phyloP scores from a whole-genome alignment of 2,329 filamentous ascomycete species.

The Talaromyces sp. region DNA sequence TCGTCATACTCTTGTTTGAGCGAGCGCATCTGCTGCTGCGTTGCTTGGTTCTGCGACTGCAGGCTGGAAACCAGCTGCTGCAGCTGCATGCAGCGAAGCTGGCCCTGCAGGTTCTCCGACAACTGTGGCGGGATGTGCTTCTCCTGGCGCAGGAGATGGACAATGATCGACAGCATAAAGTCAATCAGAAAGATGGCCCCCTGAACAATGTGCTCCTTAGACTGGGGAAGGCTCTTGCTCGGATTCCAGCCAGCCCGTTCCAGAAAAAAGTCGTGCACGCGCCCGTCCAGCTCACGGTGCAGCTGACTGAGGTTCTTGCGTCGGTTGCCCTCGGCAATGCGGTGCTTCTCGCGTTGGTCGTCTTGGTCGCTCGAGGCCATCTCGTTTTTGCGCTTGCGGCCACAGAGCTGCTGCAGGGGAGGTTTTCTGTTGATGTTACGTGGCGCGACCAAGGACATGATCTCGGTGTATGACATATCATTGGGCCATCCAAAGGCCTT shows the following conservation, averaged over 20 bases:
- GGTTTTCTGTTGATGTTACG: conserved; percentile 34
- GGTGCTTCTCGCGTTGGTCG: conserved; percentile 37
- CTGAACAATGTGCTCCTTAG: conserved; percentile 38
- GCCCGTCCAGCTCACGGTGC: conserved; percentile 32
- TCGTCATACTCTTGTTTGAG: conserved; percentile 32
- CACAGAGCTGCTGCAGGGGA: conserved; percentile 34
- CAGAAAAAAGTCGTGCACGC: conserved; percentile 35
- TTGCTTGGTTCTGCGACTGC: conserved; percentile 32
- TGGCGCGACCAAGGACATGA: conserved; percentile 31
- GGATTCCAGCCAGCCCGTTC: conserved; percentile 37
- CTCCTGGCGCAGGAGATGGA: conserved; percentile 30
- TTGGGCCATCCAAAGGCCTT: conserved; percentile 29
- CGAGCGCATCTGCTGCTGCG: conserved; percentile 29
- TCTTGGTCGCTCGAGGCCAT: conserved; percentile 26
- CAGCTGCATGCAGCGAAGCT: conserved; percentile 35
- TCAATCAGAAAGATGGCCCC: conserved; percentile 34
- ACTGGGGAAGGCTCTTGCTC: conserved; percentile 33
- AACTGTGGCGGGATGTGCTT: conserved; percentile 30
- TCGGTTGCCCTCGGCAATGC: conserved; percentile 35
- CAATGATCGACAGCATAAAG: conserved; percentile 33
- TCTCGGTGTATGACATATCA: conserved; percentile 27
- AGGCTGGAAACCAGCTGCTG: conserved; percentile 29
- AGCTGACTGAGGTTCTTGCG: conserved; percentile 37
- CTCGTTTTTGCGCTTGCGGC: conserved; percentile 35
- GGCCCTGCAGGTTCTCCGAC: conserved; percentile 33